Conservation (phyloP, 163 green algal species). For the Botryococcus braunii region DNA sequence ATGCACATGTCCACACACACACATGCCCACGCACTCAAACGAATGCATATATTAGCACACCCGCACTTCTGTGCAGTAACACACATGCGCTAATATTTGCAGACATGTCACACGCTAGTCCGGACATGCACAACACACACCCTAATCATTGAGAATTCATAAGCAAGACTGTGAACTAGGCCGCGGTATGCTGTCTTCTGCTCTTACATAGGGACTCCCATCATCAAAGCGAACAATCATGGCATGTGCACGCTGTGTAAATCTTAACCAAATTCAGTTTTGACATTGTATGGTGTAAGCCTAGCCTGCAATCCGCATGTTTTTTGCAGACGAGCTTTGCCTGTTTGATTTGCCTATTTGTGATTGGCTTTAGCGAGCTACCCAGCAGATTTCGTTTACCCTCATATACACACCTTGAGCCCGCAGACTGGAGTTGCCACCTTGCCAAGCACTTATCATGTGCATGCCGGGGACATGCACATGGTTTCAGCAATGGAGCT, state of each 20-base stretch:
- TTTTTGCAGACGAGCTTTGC: neutral
- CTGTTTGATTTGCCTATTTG: neutral
- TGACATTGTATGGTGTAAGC: neutral
- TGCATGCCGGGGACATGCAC: constrained; percentile 60
- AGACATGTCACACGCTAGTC: too few relatives aligned
- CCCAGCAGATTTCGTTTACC: neutral
- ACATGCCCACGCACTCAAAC: too few relatives aligned
- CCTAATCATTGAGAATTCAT: too few relatives aligned
- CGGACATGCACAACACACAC: too few relatives aligned
- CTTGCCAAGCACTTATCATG: constrained; percentile 46
- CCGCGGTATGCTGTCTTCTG: too few relatives aligned
- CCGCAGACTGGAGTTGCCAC: constrained; percentile 51
- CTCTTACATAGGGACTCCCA: too few relatives aligned
- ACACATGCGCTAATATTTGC: too few relatives aligned
- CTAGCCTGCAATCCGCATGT: constrained; percentile 2
- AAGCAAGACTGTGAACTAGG: too few relatives aligned
- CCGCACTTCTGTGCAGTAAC: too few relatives aligned
- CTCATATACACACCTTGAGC: constrained; percentile 27
- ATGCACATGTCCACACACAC: too few relatives aligned
- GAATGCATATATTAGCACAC: too few relatives aligned
- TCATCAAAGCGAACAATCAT: neutral
- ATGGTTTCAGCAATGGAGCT: constrained; percentile 47
- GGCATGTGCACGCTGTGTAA: neutral
- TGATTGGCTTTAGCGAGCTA: neutral
- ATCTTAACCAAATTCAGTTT: neutral